A percentile compares a stretch with the other conserved stretches of the same genome.
Conservation (phyloP, 805 yeast genomes). For the Huiozyma naganishii region DNA sequence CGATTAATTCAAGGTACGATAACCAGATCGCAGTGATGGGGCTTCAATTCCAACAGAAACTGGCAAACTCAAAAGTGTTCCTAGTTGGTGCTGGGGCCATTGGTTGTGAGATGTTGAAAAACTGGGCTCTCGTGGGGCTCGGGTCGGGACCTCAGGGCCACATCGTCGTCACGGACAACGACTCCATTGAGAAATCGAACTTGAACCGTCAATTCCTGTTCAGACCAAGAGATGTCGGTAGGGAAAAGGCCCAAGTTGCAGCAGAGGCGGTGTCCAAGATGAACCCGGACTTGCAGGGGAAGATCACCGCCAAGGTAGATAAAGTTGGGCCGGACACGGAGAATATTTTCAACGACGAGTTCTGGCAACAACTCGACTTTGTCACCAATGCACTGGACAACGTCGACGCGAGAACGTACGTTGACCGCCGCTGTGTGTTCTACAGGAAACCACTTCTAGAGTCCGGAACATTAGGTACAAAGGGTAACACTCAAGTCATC, state of each 20-base stretch:
- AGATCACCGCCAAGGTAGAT: slow-evolving; percentile 66
- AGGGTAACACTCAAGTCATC: slow-evolving; percentile 95
- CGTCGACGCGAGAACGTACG: slow-evolving; percentile 95
- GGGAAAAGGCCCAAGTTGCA: slow-evolving; percentile 82
- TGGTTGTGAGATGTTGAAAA: slow-evolving; percentile 97
- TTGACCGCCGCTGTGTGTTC: slow-evolving; percentile 92
- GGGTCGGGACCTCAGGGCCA: slow-evolving; percentile 87
- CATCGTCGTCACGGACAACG: slow-evolving; percentile 77
- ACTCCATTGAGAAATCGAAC: slow-evolving; percentile 89
- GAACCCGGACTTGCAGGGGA: slow-evolving; percentile 76
- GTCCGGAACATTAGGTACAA: slow-evolving; percentile 96
- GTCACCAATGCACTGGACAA: slow-evolving; percentile 97
- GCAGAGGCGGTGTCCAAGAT: slow-evolving; percentile 71
- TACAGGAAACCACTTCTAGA: slow-evolving; percentile 85
- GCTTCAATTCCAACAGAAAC: slow-evolving; percentile 53
- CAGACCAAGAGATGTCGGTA: slow-evolving; percentile 90
- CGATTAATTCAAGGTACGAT: slow-evolving; percentile 78
- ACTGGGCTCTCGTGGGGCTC: slow-evolving; percentile 95
- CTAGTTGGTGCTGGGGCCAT: slow-evolving; percentile 97
- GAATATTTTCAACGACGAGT: slow-evolving; percentile 67
- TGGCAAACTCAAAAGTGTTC: slow-evolving; percentile 73
- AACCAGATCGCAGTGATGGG: slow-evolving; percentile 95
- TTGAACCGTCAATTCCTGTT: slow-evolving; percentile 93
- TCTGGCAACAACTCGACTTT: slow-evolving; percentile 77
- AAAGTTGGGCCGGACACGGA: slow-evolving; percentile 94